Evolutionary conservation across 2,329 filamentous ascomycete genomes (phyloP), one percentile per base, ranked within the genome.

Genomic region (Leptographium lundbergii): DNA sequence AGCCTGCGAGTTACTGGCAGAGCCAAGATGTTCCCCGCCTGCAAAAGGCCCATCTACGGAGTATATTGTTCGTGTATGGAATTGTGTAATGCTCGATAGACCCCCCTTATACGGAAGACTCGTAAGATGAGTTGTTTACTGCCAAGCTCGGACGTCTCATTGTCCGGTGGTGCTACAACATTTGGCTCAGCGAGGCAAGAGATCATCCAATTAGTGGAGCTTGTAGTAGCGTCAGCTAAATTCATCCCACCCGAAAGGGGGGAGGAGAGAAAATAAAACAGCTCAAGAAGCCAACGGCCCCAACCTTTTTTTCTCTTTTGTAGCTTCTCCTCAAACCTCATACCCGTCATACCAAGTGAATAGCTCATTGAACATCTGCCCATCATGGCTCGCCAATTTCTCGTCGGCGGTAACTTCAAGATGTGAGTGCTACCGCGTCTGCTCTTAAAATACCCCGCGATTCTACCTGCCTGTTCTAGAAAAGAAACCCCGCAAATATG

Each of bases 361-460:
- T 4, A 48, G 24, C 25, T 24, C n/a, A 34, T n/a, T n/a, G 11
- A 32, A 48, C 27, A 57, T 39, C 68, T 67, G 68, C 68, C 77
- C 82, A 89, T 71, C 70, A 96, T 95, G 91, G 82, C 86, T 82
- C 91, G 91, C 81, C 88, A 91, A 81, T 96, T 95, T 82, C 95
- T 96, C 75, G 89, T 96, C 75, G 91, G 91, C 75, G 91, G 91
- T 73, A 99, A 99, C 87, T 97, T 97, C 81, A 97, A 99, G 84
- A 97, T 97, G 91, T 95, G 78, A 72, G 81, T 74, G 13, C 34
- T 13, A 32, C 34, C 25, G 45, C 58, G 64, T 62, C 67, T 61
- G 9, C 36, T 29, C 22, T 19, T 65, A 65, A 65, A 67, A 61
- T 67, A 59, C 62, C 63, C 61, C 63, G 66, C 63, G 65, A 64